A percentile compares a stretch with the other conserved stretches of the same genome.
Evolutionary conservation across 2,329 filamentous ascomycete species (phyloP).

Genomic region (Alternaria angustiovoidea): DNA sequence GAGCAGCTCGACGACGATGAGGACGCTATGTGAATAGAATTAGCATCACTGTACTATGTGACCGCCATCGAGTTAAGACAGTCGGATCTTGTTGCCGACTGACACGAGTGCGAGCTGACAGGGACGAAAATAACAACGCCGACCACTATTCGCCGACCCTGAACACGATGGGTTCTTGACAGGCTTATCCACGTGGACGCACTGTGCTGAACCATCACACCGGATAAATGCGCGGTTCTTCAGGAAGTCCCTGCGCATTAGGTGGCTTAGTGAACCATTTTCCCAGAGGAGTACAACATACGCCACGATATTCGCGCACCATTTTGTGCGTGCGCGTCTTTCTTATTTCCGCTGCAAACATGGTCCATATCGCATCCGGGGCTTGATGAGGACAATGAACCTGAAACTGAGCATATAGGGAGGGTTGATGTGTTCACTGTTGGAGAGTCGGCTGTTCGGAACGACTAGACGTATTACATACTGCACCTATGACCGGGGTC

Average conservation of each 20-base stretch:
- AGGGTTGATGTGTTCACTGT: neutral
- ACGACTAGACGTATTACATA: neutral
- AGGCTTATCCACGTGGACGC: conserved; percentile 37
- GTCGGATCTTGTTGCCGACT: conserved; percentile 14
- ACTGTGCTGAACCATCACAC: conserved; percentile 27
- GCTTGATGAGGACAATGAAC: conserved; percentile 2
- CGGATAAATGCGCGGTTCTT: conserved; percentile 27
- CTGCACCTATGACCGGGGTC: neutral
- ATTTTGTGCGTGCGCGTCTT: neutral
- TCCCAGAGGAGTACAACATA: conserved; percentile 8
- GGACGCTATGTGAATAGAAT: conserved; percentile 38
- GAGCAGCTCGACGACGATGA: conserved; percentile 47
- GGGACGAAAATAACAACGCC: conserved; percentile 26
- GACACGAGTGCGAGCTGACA: conserved; percentile 25
- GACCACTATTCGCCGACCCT: conserved; percentile 7
- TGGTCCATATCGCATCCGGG: neutral
- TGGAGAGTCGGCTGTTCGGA: neutral
- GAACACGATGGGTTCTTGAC: conserved; percentile 14
- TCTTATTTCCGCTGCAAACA: neutral
- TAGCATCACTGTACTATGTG: neutral
- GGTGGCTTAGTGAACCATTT: conserved; percentile 20
- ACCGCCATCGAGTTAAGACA: conserved; percentile 13
- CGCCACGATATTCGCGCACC: conserved; percentile 12
- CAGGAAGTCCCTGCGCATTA: conserved; percentile 18
- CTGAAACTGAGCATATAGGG: neutral